These are phyloP conservation scores for Suillus ampliporus DNA, from an alignment of 768 basidiomycete species.

Conservation along the genomic window DNA sequence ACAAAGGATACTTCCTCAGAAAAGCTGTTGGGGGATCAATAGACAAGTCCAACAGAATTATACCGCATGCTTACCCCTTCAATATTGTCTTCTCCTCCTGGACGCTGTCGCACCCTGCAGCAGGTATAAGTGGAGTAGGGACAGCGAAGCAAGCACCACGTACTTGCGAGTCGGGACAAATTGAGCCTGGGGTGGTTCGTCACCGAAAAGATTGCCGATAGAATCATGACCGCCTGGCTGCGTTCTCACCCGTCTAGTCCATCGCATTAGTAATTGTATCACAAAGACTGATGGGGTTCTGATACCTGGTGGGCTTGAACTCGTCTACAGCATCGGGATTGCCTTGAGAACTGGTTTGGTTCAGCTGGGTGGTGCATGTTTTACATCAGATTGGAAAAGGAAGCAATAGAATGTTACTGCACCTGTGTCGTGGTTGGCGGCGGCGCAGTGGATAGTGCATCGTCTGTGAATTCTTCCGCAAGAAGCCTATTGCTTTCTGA, in stretches of 20 bases:
- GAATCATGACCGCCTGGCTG: constrained; percentile 35
- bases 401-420: background rate
- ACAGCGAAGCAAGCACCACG: constrained; percentile 13
- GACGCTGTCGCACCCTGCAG: constrained; percentile 66
- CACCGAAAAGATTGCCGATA: constrained; percentile 50
- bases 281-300: background rate
- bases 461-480: constrained; percentile 52
- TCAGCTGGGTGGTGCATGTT: background rate
- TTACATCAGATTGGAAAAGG: background rate
- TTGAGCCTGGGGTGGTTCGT: constrained; percentile 43
- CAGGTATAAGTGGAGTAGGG: background rate
- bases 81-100: constrained; percentile 71
- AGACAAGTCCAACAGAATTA: constrained; percentile 10
- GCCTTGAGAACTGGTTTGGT: background rate
- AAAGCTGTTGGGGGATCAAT: constrained; percentile 31
- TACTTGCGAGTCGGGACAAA: constrained; percentile 78
- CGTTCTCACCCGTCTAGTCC: constrained; percentile 39
- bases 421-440: constrained; percentile 31
- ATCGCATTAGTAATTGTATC: background rate
- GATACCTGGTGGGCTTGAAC: constrained; percentile 57
- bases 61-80: constrained; percentile 37
- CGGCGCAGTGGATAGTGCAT: constrained; percentile 65
- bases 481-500: constrained; percentile 14
- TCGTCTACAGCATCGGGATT: background rate
- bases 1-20: constrained; percentile 17